Evolutionary conservation across 176 grass and related monocot genomes (phyloP).

Genomic region (Triticum turgidum): DNA sequence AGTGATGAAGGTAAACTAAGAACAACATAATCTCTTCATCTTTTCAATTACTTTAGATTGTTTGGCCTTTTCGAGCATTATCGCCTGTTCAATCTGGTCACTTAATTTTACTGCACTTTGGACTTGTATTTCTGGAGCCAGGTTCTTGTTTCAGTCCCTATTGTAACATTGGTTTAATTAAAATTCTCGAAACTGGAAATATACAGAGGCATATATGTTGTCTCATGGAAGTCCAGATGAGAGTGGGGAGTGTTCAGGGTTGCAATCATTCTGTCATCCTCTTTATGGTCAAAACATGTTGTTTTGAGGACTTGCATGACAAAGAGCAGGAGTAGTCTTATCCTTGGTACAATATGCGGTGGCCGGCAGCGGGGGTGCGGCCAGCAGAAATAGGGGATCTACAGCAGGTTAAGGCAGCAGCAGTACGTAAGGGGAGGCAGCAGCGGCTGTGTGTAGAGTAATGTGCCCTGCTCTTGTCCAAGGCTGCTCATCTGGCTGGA

Average conservation of each 20-base stretch:
- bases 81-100: neutral
- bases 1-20: constrained; percentile 82
- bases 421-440: neutral
- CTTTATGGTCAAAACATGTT: constrained; percentile 12
- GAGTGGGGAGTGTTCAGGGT: neutral
- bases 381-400: neutral
- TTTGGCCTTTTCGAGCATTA: neutral
- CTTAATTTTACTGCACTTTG: constrained; percentile 17
- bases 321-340: neutral
- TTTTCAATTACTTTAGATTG: neutral
- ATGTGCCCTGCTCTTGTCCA: neutral
- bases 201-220: neutral
- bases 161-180: neutral
- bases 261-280: neutral
- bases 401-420: neutral
- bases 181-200: neutral
- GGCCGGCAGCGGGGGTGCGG: neutral
- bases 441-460: neutral
- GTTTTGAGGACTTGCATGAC: neutral
- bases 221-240: constrained; percentile 8
- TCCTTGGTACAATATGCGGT: neutral
- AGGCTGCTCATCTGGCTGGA: neutral
- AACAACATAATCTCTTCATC: constrained; percentile 1
- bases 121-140: neutral
- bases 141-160: constrained; percentile 14